Conservation (phyloP, 305 asterid genomes). For the Fraxinus platypoda region DNA sequence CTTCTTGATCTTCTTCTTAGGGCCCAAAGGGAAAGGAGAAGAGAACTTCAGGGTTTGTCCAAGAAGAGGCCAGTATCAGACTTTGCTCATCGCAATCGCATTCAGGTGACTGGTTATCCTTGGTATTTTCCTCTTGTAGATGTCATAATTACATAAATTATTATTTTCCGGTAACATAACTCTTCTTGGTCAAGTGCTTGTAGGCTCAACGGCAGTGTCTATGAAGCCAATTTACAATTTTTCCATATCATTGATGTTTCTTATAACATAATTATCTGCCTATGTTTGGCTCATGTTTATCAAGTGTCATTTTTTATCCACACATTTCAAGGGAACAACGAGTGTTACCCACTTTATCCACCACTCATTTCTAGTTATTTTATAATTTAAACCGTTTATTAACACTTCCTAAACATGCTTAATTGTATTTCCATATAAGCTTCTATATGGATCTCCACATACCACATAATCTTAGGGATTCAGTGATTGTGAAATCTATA, state of each 20-base stretch:
- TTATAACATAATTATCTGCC: background rate
- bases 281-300: background rate
- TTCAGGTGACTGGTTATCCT: slow-evolving; percentile 44
- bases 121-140: background rate
- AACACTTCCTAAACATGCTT: background rate
- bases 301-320: background rate
- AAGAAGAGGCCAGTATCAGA: slow-evolving; percentile 67
- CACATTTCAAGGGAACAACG: background rate
- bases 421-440: background rate
- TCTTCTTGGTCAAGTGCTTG: background rate
- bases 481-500: background rate
- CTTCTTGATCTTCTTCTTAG: slow-evolving; percentile 73
- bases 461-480: background rate
- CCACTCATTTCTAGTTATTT: background rate
- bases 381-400: background rate
- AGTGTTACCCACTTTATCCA: background rate
- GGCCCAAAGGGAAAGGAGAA: slow-evolving; percentile 68
- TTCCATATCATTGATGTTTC: background rate
- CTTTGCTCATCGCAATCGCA: slow-evolving; percentile 83
- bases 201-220: background rate
- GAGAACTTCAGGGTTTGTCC: slow-evolving; percentile 56
- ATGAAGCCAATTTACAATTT: background rate
- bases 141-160: background rate
- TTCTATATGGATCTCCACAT: background rate
- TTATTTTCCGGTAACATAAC: background rate